phyloP scores from a whole-genome alignment of 345 rosid species.

The Gossypium australe region DNA sequence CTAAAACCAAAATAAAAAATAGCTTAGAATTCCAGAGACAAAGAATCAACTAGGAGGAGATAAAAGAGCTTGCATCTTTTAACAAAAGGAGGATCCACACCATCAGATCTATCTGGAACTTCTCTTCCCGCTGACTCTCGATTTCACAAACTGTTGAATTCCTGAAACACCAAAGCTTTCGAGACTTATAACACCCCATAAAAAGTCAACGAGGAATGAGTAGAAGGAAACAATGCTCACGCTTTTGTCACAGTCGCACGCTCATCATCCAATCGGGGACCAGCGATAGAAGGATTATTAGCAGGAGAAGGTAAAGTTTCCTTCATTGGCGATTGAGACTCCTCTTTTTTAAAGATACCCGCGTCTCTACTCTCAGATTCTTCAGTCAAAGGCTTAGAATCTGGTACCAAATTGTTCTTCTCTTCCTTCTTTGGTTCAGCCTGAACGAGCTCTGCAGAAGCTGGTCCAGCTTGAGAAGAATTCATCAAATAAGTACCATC shows the following conservation, averaged over 20 bases:
- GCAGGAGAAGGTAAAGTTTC: conserved; percentile 35
- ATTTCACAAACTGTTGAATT: conserved; percentile 31
- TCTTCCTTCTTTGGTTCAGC: conserved; percentile 22
- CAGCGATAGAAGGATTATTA: conserved; percentile 15
- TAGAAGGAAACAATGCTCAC: conserved; percentile 33
- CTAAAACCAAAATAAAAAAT: conserved; percentile 27
- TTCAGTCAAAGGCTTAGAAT: conserved; percentile 40
- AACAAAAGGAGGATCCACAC: conserved; percentile 33
- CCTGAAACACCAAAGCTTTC: conserved; percentile 23
- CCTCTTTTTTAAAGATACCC: conserved; percentile 38
- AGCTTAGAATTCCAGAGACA: background rate
- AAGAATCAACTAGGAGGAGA: background rate
- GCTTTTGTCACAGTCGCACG: conserved; percentile 36
- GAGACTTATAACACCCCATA: background rate
- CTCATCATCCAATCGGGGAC: conserved; percentile 48
- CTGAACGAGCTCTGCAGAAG: conserved; percentile 13
- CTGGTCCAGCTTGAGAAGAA: conserved; percentile 12
- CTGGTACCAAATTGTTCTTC: conserved; percentile 15
- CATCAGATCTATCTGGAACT: conserved; percentile 99
- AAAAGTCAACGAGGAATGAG: background rate
- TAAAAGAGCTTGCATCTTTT: background rate
- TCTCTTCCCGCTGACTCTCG: conserved; percentile 54
- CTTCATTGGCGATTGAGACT: conserved; percentile 45
- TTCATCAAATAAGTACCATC: conserved; percentile 21
- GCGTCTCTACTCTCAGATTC: conserved; percentile 36